Conservation (phyloP, 495 filamentous ascomycete genomes). For the Penicillium malachiteum region DNA sequence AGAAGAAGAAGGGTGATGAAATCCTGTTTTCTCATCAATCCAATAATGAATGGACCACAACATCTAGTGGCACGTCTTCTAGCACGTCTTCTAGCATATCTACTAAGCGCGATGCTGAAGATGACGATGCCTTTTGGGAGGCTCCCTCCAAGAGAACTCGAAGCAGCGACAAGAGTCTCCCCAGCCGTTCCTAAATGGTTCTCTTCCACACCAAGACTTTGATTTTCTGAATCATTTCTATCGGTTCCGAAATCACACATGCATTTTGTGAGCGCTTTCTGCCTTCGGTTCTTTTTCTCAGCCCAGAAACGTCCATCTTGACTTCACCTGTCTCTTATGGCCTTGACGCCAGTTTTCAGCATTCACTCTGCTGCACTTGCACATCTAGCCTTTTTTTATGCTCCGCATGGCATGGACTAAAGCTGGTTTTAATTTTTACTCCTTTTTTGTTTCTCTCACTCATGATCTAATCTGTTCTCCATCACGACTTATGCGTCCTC, state of each 20-base stretch:
- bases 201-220: neutral
- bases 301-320: neutral
- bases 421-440: neutral
- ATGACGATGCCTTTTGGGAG: no score
- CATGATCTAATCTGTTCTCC: slow-evolving; percentile 13
- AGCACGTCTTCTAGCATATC: neutral
- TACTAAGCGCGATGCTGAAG: slow-evolving; percentile 9
- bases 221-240: neutral
- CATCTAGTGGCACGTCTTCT: neutral
- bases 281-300: neutral
- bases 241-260: neutral
- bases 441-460: slow-evolving; percentile 7
- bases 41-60: no score
- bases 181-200: no score
- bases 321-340: neutral
- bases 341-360: neutral
- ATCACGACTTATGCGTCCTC: slow-evolving; percentile 13
- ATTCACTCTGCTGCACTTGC: neutral
- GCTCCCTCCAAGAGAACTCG: neutral
- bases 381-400: neutral
- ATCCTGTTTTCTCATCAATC: no score
- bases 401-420: neutral
- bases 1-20: slow-evolving; percentile 46
- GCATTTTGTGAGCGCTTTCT: neutral
- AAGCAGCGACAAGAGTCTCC: no score